Percentiles rank a stretch among this genome's conserved stretches.
These are phyloP conservation scores for Acer yangbiense DNA, from an alignment of 345 rosid genomes.

Conservation along the genomic window DNA sequence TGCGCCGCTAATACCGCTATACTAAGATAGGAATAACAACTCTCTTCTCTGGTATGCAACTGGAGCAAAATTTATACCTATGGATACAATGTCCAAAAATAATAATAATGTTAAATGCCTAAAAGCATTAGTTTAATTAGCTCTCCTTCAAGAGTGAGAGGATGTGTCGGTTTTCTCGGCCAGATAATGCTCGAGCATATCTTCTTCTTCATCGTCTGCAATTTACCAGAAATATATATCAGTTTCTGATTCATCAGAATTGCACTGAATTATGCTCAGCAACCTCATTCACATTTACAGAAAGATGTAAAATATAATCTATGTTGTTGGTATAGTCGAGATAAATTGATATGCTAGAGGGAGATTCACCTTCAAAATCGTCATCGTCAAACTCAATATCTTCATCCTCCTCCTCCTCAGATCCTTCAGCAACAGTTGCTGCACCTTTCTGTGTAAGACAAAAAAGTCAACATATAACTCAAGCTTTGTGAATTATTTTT, in stretches of 20 bases:
- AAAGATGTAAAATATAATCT: not conserved
- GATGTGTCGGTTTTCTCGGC: constrained; percentile 84
- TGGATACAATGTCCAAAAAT: not conserved
- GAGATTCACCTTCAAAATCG: constrained; percentile 79
- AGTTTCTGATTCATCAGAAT: not conserved
- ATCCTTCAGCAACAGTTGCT: constrained; percentile 48
- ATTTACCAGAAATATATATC: not conserved
- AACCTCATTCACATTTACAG: not conserved
- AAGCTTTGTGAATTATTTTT: not conserved
- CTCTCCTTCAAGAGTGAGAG: constrained; percentile 53
- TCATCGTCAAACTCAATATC: constrained; percentile 89
- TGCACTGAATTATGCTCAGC: not conserved
- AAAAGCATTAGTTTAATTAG: constrained; percentile 23
- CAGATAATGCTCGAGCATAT: constrained; percentile 92
- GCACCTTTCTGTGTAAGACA: constrained; percentile 71
- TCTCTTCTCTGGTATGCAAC: not conserved
- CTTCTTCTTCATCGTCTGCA: constrained; percentile 90
- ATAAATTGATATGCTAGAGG: not conserved
- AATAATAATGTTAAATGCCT: not conserved
- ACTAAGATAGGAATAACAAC: not conserved
- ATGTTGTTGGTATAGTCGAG: not conserved
- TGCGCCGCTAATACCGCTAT: not conserved
- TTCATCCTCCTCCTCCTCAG: constrained; percentile 83
- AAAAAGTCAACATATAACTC: constrained; percentile 2
- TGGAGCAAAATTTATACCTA: not conserved